phyloP scores from a whole-genome alignment of 371 early-diverging fungal genomes.

The Rhizopus delemar region DNA sequence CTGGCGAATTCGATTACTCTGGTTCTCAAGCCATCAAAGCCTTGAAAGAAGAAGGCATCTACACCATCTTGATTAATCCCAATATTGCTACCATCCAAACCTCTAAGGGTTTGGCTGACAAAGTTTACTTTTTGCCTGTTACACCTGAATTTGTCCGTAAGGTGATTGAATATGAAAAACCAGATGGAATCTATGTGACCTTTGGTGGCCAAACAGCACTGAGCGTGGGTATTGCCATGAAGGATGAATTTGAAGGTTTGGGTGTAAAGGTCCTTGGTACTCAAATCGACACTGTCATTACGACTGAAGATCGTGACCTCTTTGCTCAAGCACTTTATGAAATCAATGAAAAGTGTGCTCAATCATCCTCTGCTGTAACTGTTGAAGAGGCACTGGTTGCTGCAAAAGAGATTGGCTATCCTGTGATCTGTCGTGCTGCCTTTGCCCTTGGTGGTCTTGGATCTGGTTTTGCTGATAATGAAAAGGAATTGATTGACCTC shows the following conservation, averaged over 20 bases:
- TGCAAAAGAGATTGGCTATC: conserved; percentile 86
- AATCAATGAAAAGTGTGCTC: conserved; percentile 86
- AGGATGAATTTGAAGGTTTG: conserved; percentile 80
- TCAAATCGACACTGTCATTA: conserved; percentile 84
- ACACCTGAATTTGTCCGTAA: conserved; percentile 91
- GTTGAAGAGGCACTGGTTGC: conserved; percentile 83
- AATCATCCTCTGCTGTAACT: conserved; percentile 74
- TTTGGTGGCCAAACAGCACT: conserved; percentile 97
- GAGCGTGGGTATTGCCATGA: conserved; percentile 88
- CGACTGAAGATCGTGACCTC: conserved; percentile 93
- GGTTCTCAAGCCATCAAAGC: conserved; percentile 97
- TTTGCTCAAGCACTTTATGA: conserved; percentile 85
- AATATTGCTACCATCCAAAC: conserved; percentile 98
- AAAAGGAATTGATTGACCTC: conserved; percentile 73
- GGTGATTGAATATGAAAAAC: conserved; percentile 89
- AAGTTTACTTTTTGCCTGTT: conserved; percentile 94
- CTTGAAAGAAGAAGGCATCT: conserved; percentile 90
- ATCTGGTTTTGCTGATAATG: conserved; percentile 90
- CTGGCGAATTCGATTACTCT: conserved; percentile 98
- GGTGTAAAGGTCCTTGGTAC: conserved; percentile 94
- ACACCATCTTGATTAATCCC: conserved; percentile 92
- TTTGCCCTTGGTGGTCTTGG: conserved; percentile 94
- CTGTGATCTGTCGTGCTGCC: conserved; percentile 92
- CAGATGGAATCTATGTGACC: conserved; percentile 93
- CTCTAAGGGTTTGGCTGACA: conserved; percentile 90